Percentiles rank a stretch among this genome's conserved stretches.
Conservation (phyloP, 352 stramenopile genomes). For the Phytophthora fragariaefolia region DNA sequence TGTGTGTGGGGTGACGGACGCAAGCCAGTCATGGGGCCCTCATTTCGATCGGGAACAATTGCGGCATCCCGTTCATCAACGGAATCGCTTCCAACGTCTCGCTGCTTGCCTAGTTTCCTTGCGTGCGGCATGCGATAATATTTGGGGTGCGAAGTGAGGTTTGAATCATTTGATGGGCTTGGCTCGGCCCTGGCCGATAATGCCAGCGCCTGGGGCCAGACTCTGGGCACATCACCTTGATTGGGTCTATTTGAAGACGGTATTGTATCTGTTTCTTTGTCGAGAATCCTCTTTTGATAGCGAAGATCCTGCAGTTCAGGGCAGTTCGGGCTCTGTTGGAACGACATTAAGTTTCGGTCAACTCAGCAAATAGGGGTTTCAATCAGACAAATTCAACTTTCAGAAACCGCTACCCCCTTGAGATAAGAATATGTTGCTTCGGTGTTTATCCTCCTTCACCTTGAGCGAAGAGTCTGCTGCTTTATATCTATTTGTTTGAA, state of each 20-base stretch:
- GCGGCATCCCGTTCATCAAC: conserved; percentile 19
- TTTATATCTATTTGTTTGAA: too few relatives aligned
- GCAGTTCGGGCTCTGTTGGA: background rate
- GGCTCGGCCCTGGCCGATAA: too few relatives aligned
- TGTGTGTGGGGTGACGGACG: conserved; percentile 2
- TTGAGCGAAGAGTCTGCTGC: too few relatives aligned
- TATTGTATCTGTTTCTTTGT: too few relatives aligned
- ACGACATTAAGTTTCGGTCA: background rate
- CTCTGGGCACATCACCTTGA: background rate
- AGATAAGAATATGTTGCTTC: too few relatives aligned
- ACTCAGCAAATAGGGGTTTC: background rate
- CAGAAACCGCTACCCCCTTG: background rate
- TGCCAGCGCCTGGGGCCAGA: too few relatives aligned
- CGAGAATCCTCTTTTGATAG: too few relatives aligned
- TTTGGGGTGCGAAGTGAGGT: background rate
- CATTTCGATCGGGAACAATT: conserved; percentile 17
- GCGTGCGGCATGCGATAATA: conserved; percentile 29
- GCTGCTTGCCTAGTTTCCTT: conserved; percentile 8
- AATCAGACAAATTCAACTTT: background rate
- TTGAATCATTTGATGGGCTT: background rate
- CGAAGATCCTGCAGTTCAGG: background rate
- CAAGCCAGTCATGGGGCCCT: conserved; percentile 11
- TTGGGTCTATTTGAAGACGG: background rate
- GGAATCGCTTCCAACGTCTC: conserved; percentile 11
- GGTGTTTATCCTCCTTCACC: too few relatives aligned